Base-by-base conservation (phyloP, 2,329 filamentous ascomycete species). In the Bertia moriformis region DNA sequence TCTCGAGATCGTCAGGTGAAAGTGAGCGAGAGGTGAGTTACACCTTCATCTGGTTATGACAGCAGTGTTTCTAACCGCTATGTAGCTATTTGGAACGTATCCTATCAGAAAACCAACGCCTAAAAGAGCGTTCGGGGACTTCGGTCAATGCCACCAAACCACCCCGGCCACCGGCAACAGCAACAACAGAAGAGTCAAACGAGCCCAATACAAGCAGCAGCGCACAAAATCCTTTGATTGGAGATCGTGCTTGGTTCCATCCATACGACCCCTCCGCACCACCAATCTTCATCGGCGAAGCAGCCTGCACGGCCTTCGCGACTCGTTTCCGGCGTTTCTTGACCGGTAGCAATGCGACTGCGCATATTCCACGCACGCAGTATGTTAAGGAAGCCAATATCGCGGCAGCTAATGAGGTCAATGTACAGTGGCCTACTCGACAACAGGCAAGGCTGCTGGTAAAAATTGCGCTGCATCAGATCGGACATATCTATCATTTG, bases 401-500 rank as follows among this genome's bases (percentile, higher is more conserved):
- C 0, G 39, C 45, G 0, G 44, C 58, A 1, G 50, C 51, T 1
- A 51, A 53, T 3, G 49, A 54, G 7, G 37, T 50, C 1, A 50
- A 57, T 3, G 53, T 53, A 3, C 49, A 51, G 3, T 63, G 58
- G 59, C 63, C 63, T 0, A 56, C 53, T 12, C 53, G 56, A 0
- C 53, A 59, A 1, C 50, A 57, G 15, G 54, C 59, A n/a, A 48
- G 53, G 1, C 51, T 62, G 2, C 47, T 62, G 2, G 44, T 62
- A 4, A 58, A 61, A 20, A 60, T 60, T 3, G 61, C 63, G 1
- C 39, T 66, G 14, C 56, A 56, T 19, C 60, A 60, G 27, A 52
- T 63, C 2, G 58, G 54, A 18, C 51, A 53, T 13, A 53, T 49
- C n/a, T 66, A 61, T 40, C 61, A 67, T 38, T 55, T 65, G 5